phyloP scores from a whole-genome alignment of 2,329 filamentous ascomycete genomes.

The Clonostachys rosea region DNA sequence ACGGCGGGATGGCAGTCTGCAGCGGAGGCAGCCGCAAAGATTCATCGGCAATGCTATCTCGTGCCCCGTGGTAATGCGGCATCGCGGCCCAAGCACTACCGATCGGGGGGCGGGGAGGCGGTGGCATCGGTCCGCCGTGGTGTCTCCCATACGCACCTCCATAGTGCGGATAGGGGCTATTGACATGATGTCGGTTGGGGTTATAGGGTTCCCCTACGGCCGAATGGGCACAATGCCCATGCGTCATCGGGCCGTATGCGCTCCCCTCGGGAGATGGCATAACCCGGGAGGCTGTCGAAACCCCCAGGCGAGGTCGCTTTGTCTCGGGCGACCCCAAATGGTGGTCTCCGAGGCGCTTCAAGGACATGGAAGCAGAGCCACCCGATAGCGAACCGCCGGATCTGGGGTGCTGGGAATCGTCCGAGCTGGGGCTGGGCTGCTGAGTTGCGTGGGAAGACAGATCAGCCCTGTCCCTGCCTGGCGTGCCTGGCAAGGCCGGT shows the following conservation, averaged over 20 bases:
- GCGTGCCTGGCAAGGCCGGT: no score
- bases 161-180: conserved; percentile 19
- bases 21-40: conserved; percentile 49
- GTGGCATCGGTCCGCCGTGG: conserved; percentile 38
- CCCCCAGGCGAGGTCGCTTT: not conserved
- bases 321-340: not conserved
- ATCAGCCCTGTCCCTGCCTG: no score
- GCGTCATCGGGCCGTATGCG: no score
- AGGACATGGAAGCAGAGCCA: no score
- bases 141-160: conserved; percentile 15
- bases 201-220: not conserved
- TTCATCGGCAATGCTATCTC: conserved; percentile 23
- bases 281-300: not conserved
- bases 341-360: no score
- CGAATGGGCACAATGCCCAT: not conserved
- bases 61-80: not conserved
- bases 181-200: conserved; percentile 7
- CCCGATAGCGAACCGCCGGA: no score
- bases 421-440: no score
- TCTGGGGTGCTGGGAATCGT: conserved; percentile 46
- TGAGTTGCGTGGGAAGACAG: no score
- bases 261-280: no score
- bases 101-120: conserved; percentile 45
- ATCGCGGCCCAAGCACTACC: conserved; percentile 1
- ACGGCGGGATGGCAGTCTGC: conserved; percentile 34